Conservation (phyloP, 352 stramenopile species). For the Saprolegnia diclina region DNA sequence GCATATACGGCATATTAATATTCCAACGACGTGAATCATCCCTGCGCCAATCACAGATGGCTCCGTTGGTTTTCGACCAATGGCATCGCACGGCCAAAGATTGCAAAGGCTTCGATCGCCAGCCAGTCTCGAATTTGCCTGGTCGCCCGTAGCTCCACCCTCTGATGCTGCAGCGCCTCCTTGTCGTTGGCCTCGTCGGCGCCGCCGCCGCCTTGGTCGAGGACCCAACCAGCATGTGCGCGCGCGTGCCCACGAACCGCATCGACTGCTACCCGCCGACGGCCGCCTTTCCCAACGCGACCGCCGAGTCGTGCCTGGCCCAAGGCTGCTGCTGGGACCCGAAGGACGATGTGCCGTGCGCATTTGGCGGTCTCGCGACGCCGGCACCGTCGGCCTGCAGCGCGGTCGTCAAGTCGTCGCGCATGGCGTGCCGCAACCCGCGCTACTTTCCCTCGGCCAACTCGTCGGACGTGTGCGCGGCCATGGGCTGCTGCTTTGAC, state of each 20-base stretch:
- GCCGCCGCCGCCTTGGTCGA: neutral
- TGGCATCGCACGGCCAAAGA: neutral
- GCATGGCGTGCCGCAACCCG: constrained; percentile 70
- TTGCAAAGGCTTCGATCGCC: neutral
- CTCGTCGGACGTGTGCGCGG: constrained; percentile 33
- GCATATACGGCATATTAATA: neutral
- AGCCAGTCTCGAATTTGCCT: neutral
- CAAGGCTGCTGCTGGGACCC: constrained; percentile 81
- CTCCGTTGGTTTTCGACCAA: neutral
- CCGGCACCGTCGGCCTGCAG: constrained; percentile 32
- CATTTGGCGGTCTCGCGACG: constrained; percentile 38
- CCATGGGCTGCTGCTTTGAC: constrained; percentile 72
- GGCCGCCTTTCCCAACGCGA: constrained; percentile 56
- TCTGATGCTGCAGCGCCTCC: neutral
- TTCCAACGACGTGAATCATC: neutral
- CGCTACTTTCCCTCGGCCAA: constrained; percentile 34
- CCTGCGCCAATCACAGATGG: neutral
- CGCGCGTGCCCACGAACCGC: constrained; percentile 18
- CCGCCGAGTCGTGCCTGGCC: constrained; percentile 69
- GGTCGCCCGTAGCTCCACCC: neutral
- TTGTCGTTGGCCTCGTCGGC: neutral
- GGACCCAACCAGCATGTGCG: neutral
- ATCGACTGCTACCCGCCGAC: constrained; percentile 69
- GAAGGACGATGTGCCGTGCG: constrained; percentile 56
- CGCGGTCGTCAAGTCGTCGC: constrained; percentile 37